Evolutionary conservation across 2,329 filamentous ascomycete genomes (phyloP).

Genomic region (Hymenoscyphus albidus): DNA sequence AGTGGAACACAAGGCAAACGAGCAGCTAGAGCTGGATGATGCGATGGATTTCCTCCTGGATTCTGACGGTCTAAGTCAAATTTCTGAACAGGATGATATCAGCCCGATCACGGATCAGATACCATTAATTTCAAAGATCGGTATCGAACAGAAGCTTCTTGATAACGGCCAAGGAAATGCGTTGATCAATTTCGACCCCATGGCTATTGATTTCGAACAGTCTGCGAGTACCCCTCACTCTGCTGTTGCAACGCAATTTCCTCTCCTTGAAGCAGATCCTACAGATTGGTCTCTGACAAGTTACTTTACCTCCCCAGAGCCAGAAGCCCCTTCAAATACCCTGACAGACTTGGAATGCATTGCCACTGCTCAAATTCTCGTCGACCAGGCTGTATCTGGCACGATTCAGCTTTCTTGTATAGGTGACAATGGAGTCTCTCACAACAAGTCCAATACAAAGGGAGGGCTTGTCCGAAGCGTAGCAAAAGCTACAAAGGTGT

Average conservation of each 20-base stretch:
- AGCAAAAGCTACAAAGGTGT: constrained; percentile 43
- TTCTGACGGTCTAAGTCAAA: constrained; percentile 40
- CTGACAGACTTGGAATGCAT: constrained; percentile 57
- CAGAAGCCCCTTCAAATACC: constrained; percentile 33
- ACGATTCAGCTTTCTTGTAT: constrained; percentile 34
- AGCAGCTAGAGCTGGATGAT: constrained; percentile 16
- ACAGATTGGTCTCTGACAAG: constrained; percentile 44
- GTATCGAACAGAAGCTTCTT: constrained; percentile 32
- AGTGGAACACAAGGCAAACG: constrained; percentile 37
- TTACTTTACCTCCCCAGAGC: constrained; percentile 59
- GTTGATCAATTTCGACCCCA: constrained; percentile 30
- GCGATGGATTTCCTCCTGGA: constrained; percentile 25
- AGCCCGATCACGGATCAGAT: constrained; percentile 49
- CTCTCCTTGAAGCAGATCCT: constrained; percentile 33
- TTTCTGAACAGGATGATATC: constrained; percentile 54
- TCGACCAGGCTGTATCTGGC: constrained; percentile 62
- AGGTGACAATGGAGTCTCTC: constrained; percentile 7
- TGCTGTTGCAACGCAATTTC: constrained; percentile 27
- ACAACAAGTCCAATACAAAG: constrained; percentile 26
- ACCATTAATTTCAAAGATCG: constrained; percentile 45
- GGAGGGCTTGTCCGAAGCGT: constrained; percentile 40
- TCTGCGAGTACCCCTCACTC: constrained; percentile 28
- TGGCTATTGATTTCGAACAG: constrained; percentile 30
- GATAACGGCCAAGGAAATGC: constrained; percentile 30
- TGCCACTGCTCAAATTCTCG: constrained; percentile 66